phyloP scores from a whole-genome alignment of 2,329 filamentous ascomycete species.

The Boeremia lycopersici region DNA sequence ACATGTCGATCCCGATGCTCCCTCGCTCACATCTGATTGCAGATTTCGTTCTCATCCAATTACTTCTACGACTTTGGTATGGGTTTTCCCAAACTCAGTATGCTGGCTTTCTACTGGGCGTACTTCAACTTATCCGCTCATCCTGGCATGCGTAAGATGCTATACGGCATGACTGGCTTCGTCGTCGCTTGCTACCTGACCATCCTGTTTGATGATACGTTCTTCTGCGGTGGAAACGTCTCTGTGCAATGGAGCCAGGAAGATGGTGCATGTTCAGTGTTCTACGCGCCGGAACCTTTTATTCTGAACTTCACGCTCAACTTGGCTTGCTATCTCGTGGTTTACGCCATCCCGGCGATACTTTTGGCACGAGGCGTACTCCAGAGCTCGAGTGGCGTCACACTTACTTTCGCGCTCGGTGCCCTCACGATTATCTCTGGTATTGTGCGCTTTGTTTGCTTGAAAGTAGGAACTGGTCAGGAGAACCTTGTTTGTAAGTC shows the following conservation, averaged over 20 bases:
- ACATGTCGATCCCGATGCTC: neutral
- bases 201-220: conserved; percentile 30
- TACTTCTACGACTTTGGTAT: conserved; percentile 36
- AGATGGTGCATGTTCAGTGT: conserved; percentile 30
- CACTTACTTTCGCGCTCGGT: conserved; percentile 24
- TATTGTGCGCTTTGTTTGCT: conserved; percentile 25
- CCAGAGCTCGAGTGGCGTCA: conserved; percentile 17
- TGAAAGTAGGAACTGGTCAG: conserved; percentile 30
- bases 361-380: conserved; percentile 21
- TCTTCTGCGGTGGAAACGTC: conserved; percentile 27
- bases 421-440: conserved; percentile 25
- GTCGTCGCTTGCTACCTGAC: conserved; percentile 27
- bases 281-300: conserved; percentile 32
- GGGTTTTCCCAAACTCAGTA: conserved; percentile 34
- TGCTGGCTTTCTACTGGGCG: conserved; percentile 33
- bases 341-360: conserved; percentile 23
- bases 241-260: conserved; percentile 31
- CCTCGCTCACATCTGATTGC: neutral
- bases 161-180: conserved; percentile 26
- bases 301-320: conserved; percentile 35
- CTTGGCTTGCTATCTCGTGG: conserved; percentile 26
- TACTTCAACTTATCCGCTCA: conserved; percentile 27
- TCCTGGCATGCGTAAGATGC: conserved; percentile 30
- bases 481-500: conserved; percentile 35
- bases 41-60: conserved; percentile 33